Evolutionary conservation across 306 rosid species (phyloP).

Genomic region (Astragalus glycyphyllos): DNA sequence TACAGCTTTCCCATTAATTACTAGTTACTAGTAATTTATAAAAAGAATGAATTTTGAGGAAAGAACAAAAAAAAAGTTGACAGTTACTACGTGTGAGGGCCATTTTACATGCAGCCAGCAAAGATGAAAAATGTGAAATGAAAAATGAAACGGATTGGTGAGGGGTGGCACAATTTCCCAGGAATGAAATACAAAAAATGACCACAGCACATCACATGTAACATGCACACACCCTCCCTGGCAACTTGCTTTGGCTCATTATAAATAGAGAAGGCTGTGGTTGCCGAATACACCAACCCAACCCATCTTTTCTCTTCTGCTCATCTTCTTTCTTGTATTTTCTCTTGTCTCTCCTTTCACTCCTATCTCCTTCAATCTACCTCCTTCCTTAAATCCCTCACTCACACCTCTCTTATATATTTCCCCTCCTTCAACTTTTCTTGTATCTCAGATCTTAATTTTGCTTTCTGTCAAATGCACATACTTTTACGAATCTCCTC

Average conservation of each 20-base stretch:
- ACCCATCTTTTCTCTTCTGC: too few relatives aligned
- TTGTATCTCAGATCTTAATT: not conserved
- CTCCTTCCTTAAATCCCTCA: constrained; percentile 32
- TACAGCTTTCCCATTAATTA: too few relatives aligned
- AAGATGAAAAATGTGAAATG: constrained; percentile 3
- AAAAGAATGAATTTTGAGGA: too few relatives aligned
- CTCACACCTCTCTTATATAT: too few relatives aligned
- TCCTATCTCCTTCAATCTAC: too few relatives aligned
- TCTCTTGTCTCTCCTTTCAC: constrained; percentile 48
- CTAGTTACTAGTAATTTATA: too few relatives aligned
- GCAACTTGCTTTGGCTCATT: constrained; percentile 53
- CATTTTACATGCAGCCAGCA: not conserved
- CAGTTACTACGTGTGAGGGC: not conserved
- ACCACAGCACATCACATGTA: not conserved
- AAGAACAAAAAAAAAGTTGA: too few relatives aligned
- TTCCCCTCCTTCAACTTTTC: not conserved
- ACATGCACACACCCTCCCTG: too few relatives aligned
- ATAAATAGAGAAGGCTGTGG: constrained; percentile 27
- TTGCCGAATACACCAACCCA: constrained; percentile 53
- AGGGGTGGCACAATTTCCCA: constrained; percentile 42
- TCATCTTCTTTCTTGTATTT: constrained; percentile 45
- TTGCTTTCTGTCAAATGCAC: not conserved
- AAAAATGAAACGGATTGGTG: not conserved
- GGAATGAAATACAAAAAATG: constrained; percentile 47
- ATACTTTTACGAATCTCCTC: not conserved